Base-by-base conservation (phyloP, 768 basidiomycete genomes). In the Hemileccinum rubropunctum region DNA sequence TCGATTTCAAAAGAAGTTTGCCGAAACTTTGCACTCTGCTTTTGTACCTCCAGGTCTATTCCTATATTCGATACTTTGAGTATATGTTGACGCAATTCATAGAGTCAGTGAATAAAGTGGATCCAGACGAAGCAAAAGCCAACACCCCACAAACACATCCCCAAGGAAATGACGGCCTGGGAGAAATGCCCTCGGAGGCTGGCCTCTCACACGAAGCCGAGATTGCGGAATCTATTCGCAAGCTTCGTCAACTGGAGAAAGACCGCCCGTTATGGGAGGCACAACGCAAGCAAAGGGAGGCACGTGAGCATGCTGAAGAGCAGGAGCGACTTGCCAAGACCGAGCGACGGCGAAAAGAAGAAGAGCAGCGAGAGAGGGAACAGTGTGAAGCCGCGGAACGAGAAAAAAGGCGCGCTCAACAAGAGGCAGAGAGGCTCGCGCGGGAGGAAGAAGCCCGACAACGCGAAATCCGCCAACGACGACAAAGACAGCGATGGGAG, bases 211-310 rank as follows among this genome's bases (percentile, higher is more conserved):
- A 71, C 43, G 67, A 60, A 38, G 73, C 73, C 13, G 70, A 69
- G 23, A 79, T 88, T 51, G 80, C 76, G 17, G 82, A 85, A 61
- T 85, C 86, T 4, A 77, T 81, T 37, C 76, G 80, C 36, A 88
- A 86, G 59, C 71, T 86, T 34, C 82, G 79, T 5, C 82, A 88
- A 55, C 76, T 88, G 3, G 84, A 87, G 58, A 71, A 69, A 39
- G 84, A 86, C 64, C 63, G 75, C 17, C 84, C 83, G 0, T 51
- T 83, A 10, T 85, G 81, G 82, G 81, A 85, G 58, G 75, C 72
- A 54, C 71, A 72, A 32, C 79, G 78, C 10, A 75, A 68, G 43
- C 70, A 70, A 58, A 73, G 81, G 17, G 69, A 68, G 48, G 65
- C 65, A 42, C 70, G 59, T 20, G 79, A 82, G 52, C 61, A 56